These are phyloP conservation scores for Bacidia rubella DNA, from an alignment of 495 filamentous ascomycete species.

Conservation along the genomic window DNA sequence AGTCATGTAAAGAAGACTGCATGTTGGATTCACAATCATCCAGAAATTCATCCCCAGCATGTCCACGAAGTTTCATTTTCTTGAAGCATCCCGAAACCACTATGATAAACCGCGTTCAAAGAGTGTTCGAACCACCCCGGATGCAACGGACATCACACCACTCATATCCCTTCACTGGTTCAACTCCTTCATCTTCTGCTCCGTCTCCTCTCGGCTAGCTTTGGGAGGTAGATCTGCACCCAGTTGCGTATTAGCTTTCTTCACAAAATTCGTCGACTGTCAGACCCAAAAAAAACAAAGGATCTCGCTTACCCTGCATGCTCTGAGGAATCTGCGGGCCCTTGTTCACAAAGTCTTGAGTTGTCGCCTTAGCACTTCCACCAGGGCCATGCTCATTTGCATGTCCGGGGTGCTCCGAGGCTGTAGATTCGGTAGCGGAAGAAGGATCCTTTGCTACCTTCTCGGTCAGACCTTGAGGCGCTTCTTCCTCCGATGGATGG, in stretches of 20 bases:
- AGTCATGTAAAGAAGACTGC: no score
- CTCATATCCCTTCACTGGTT: constrained; percentile 37
- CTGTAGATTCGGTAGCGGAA: constrained; percentile 18
- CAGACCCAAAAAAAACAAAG: not conserved
- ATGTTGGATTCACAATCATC: no score
- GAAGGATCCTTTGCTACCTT: constrained; percentile 23
- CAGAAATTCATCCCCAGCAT: no score
- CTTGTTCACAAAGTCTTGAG: constrained; percentile 28
- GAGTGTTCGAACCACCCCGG: no score
- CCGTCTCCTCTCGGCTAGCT: constrained; percentile 52
- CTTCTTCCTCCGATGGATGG: constrained; percentile 28
- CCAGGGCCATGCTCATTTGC: constrained; percentile 16
- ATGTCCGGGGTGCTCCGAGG: constrained; percentile 18
- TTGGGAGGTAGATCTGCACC: constrained; percentile 38
- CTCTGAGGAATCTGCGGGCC: constrained; percentile 30
- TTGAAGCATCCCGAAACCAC: no score
- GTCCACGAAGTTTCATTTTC: no score
- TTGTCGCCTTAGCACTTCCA: constrained; percentile 22
- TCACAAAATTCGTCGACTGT: no score
- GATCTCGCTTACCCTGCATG: constrained; percentile 28
- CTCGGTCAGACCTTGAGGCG: constrained; percentile 18
- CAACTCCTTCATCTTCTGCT: constrained; percentile 47
- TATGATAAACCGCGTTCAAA: no score
- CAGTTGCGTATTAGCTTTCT: not conserved
- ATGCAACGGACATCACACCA: not conserved